A percentile compares a stretch with the other conserved stretches of the same genome.
These are phyloP conservation scores for Talaromyces atroroseus DNA, from an alignment of 2,329 filamentous ascomycete species.

Conservation along the genomic window DNA sequence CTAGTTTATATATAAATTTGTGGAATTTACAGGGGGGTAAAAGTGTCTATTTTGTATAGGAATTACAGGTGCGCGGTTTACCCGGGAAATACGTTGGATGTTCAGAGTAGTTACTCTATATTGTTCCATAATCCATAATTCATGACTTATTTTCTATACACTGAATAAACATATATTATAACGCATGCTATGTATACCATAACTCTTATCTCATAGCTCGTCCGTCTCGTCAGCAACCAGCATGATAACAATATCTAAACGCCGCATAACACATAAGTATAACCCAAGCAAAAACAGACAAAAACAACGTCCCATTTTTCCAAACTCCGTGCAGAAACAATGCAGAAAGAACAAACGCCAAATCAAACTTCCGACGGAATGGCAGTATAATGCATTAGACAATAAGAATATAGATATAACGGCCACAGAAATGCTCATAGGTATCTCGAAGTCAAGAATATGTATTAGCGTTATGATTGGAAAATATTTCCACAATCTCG, in stretches of 20 bases:
- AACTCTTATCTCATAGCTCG: conserved; percentile 11
- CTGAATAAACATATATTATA: not conserved
- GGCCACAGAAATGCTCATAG: conserved; percentile 3
- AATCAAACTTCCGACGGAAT: not conserved
- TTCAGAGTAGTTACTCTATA: too few species aligned
- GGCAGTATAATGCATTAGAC: conserved; percentile 13
- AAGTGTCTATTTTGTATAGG: too few species aligned
- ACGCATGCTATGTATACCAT: conserved; percentile 3
- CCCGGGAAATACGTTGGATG: too few species aligned
- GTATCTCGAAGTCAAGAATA: conserved; percentile 4
- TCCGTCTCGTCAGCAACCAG: not conserved
- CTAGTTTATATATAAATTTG: too few species aligned
- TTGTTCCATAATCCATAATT: not conserved
- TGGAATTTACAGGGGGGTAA: too few species aligned
- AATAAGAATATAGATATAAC: conserved; percentile 8
- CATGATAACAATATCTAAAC: not conserved
- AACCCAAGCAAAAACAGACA: conserved; percentile 6
- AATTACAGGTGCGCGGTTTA: too few species aligned
- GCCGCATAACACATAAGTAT: not conserved
- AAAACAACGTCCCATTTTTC: conserved; percentile 7
- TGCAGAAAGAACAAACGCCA: conserved; percentile 16
- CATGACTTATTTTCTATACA: not conserved
- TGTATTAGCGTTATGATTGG: conserved; percentile 2
- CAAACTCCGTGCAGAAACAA: conserved; percentile 11
- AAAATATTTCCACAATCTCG: not conserved